Evolutionary conservation across 2,329 filamentous ascomycete species (phyloP).

Genomic region (Trichothecium roseum): DNA sequence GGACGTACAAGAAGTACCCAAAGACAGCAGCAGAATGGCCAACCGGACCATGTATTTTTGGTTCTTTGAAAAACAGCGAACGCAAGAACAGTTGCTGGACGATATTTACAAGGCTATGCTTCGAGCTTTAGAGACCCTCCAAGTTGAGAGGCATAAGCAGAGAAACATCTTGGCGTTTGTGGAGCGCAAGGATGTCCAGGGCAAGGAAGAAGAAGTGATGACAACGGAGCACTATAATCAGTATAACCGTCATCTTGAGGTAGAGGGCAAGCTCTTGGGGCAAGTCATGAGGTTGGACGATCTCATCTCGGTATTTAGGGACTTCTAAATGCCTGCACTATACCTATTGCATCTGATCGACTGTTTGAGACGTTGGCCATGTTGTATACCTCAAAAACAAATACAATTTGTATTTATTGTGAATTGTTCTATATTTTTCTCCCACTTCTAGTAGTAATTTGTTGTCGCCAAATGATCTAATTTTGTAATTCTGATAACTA

Average conservation of each 20-base stretch:
- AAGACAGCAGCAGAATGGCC: conserved; percentile 71
- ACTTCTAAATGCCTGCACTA: conserved; percentile 43
- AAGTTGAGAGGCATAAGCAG: conserved; percentile 62
- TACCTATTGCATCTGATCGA: too few relatives aligned
- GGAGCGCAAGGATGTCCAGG: conserved; percentile 76
- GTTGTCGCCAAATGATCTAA: too few relatives aligned
- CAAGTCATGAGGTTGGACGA: conserved; percentile 79
- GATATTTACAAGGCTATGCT: conserved; percentile 86
- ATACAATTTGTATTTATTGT: too few relatives aligned
- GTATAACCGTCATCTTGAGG: conserved; percentile 46
- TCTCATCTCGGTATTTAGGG: conserved; percentile 70
- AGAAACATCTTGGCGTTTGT: conserved; percentile 69
- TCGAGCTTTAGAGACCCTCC: conserved; percentile 69
- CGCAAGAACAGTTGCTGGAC: conserved; percentile 60
- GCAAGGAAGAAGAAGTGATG: conserved; percentile 72
- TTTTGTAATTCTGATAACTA: too few relatives aligned
- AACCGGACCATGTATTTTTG: conserved; percentile 83
- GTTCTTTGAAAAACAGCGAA: conserved; percentile 74
- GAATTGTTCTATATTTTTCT: too few relatives aligned
- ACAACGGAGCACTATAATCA: conserved; percentile 61
- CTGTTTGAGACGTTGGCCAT: too few relatives aligned
- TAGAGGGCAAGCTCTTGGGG: conserved; percentile 64
- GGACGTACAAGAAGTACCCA: conserved; percentile 88
- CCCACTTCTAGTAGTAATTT: too few relatives aligned
- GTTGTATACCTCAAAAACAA: too few relatives aligned